These are phyloP conservation scores for Anacardium occidentale DNA, from an alignment of 345 rosid genomes.

Conservation along the genomic window DNA sequence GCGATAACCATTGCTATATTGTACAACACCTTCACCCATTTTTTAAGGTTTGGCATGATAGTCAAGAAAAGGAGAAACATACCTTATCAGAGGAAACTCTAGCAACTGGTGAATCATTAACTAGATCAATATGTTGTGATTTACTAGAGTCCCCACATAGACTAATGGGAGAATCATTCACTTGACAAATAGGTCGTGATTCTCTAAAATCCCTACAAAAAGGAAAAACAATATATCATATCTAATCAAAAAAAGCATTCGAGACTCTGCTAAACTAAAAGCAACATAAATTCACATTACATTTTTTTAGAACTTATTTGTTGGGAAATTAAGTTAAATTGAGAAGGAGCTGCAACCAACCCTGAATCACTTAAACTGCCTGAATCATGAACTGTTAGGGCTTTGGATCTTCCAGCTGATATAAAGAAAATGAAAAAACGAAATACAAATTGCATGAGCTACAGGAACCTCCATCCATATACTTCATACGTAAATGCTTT, in stretches of 20 bases:
- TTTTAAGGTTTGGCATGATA: not conserved
- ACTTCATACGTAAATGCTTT: not conserved
- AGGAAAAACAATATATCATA: conserved; percentile 12
- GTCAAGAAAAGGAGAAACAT: conserved; percentile 10
- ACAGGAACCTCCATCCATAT: not conserved
- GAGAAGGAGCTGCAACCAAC: conserved; percentile 26
- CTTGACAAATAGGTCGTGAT: conserved; percentile 29
- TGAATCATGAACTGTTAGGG: conserved; percentile 20
- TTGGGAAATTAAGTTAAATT: conserved; percentile 15
- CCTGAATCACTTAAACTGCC: conserved; percentile 22
- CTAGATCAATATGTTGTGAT: conserved; percentile 29
- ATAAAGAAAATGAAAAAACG: conserved; percentile 11
- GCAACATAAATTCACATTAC: conserved; percentile 6
- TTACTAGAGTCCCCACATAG: conserved; percentile 34
- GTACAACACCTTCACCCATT: not conserved
- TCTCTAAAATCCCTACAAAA: conserved; percentile 35
- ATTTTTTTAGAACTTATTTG: conserved; percentile 17
- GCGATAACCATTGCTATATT: not conserved
- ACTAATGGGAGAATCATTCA: conserved; percentile 29
- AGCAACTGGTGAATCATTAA: conserved; percentile 30
- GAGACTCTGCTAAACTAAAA: not conserved
- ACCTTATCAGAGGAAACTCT: conserved; percentile 82
- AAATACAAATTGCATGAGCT: not conserved
- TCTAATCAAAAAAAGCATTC: not conserved
- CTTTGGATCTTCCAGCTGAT: conserved; percentile 52